Base-by-base conservation (phyloP, 2,329 filamentous ascomycete genomes). In the Ascochyta clinopodiicola region DNA sequence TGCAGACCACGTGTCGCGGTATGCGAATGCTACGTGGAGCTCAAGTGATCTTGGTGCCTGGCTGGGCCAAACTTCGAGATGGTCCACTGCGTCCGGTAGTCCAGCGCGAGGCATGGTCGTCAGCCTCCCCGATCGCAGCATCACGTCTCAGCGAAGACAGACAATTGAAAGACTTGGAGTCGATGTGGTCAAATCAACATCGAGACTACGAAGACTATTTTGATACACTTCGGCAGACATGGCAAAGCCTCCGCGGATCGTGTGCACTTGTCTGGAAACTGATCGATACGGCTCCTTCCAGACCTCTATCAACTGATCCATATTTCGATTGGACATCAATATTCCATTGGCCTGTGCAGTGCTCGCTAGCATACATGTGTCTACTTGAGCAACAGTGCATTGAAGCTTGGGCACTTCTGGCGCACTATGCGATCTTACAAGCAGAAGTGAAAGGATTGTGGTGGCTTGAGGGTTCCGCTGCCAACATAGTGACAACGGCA, bases 401-500 rank as follows among this genome's bases (percentile, higher is more conserved):
- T 22, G 65, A 71, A 43, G 64, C 69, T 17, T 71, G 68, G 66
- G 60, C 69, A 2, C 60, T 72, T 7, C 37, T 71, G 15, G 67
- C 70, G 22, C 70, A 71, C 57, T 70, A 62, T 38, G 68, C 59
- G 4, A 64, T 73, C 2, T 51, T 69, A 10, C 55, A 58, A 3
- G 53, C 46, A 22, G 61, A 64, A 35, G 39, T 63, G 9, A 32
- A 44, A n/a, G 42, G 42, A 2, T 24, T 65, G 4, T 63, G 61
- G 56, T 74, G 66, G 66, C 37, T 71, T 15, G 56, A 69, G 8
- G 53, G 57, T 5, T 51, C 65, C 15, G 61, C 60, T 24, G 38
- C 35, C 4, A 66, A 62, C 35, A 59, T 69, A 15, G 39, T 69
- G 10, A 40, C 56, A 12, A 56, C 64, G 24, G 64, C 68, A 24